These are phyloP conservation scores for Dalbergia cochinchinensis DNA, from an alignment of 306 rosid genomes.

Conservation along the genomic window DNA sequence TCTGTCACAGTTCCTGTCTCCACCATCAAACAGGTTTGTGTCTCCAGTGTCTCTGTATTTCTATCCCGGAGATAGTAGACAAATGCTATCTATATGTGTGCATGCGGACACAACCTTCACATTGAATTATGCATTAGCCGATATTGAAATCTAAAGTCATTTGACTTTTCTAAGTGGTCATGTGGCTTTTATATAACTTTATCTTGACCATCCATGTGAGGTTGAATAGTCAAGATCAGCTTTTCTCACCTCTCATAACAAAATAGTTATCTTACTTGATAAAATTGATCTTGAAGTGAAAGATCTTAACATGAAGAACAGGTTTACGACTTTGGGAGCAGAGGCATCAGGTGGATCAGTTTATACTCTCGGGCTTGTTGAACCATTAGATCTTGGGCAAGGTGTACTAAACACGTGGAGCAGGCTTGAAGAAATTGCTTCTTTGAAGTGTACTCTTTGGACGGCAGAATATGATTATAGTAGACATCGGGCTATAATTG, in stretches of 20 bases:
- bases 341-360: slow-evolving; percentile 76
- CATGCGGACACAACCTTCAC: not conserved
- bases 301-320: slow-evolving; percentile 64
- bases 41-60: too few species aligned
- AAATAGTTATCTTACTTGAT: not conserved
- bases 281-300: slow-evolving; percentile 34
- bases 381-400: slow-evolving; percentile 64
- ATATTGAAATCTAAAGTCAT: slow-evolving; percentile 20
- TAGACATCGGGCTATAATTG: slow-evolving; percentile 71
- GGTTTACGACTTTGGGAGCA: slow-evolving; percentile 82
- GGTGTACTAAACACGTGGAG: slow-evolving; percentile 53
- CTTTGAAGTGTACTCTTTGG: slow-evolving; percentile 82
- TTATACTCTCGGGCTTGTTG: slow-evolving; percentile 60
- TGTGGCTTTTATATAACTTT: slow-evolving; percentile 27
- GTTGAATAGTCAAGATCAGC: slow-evolving; percentile 14
- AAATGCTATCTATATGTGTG: too few species aligned
- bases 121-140: not conserved
- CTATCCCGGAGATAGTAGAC: too few species aligned
- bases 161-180: not conserved
- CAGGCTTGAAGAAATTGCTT: slow-evolving; percentile 62
- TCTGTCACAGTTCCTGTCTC: too few species aligned
- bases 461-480: slow-evolving; percentile 72
- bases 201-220: slow-evolving; percentile 28
- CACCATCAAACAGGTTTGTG: too few species aligned
- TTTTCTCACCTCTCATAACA: slow-evolving; percentile 13